phyloP scores from a whole-genome alignment of 2,329 filamentous ascomycete species.

The Calcarisporium arbuscula region DNA sequence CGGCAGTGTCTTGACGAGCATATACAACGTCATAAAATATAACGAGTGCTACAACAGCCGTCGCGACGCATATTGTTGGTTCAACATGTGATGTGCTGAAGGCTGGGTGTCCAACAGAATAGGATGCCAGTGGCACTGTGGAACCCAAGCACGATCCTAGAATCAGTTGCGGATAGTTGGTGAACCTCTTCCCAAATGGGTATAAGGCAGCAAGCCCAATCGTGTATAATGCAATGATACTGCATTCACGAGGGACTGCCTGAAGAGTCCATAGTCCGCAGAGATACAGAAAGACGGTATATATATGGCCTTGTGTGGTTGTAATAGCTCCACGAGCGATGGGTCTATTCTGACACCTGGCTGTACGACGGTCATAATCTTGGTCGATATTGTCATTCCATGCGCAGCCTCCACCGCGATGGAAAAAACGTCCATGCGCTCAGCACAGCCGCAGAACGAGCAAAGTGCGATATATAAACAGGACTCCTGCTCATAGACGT shows the following conservation, averaged over 20 bases:
- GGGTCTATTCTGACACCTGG: slow-evolving; percentile 42
- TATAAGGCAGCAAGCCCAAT: slow-evolving; percentile 38
- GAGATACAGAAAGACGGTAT: slow-evolving; percentile 5
- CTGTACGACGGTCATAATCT: slow-evolving; percentile 45
- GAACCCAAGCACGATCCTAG: slow-evolving; percentile 44
- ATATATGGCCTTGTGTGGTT: slow-evolving; percentile 30
- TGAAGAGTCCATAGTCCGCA: too few relatives aligned
- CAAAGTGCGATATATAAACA: slow-evolving; percentile 17
- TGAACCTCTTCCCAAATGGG: slow-evolving; percentile 45
- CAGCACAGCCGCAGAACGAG: slow-evolving; percentile 27
- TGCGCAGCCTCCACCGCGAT: slow-evolving; percentile 44
- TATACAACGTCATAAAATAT: slow-evolving; percentile 30
- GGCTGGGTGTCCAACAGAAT: slow-evolving; percentile 12
- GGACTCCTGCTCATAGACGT: slow-evolving; percentile 29
- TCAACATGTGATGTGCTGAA: slow-evolving; percentile 8
- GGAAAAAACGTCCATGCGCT: slow-evolving; percentile 33
- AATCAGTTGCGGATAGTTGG: slow-evolving; percentile 45
- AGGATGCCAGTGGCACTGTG: slow-evolving; percentile 10
- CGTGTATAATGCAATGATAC: slow-evolving; percentile 31
- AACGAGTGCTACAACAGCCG: slow-evolving; percentile 18
- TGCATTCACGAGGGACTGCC: slow-evolving; percentile 9
- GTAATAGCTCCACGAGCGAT: slow-evolving; percentile 45
- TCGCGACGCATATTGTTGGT: slow-evolving; percentile 13
- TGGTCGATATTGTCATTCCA: slow-evolving; percentile 52
- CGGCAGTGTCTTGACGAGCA: slow-evolving; percentile 26